Percentiles rank a stretch among this genome's conserved stretches.
phyloP scores from a whole-genome alignment of 441 rosid genomes.

The Corymbia calophylla region DNA sequence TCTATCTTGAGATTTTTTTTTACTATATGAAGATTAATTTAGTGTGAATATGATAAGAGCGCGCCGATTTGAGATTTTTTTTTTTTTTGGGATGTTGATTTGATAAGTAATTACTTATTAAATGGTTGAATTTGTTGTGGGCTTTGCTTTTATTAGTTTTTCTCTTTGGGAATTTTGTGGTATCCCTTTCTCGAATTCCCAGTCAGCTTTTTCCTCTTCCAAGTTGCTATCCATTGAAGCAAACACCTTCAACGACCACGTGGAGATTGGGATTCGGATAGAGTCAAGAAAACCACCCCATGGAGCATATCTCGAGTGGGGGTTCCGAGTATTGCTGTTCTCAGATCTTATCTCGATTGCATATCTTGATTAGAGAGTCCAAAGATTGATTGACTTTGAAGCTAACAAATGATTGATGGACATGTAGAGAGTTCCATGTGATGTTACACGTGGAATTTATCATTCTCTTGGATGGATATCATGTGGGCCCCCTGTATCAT shows the following conservation, averaged over 20 bases:
- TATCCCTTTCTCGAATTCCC: not conserved
- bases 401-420: not conserved
- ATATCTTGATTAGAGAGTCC: not conserved
- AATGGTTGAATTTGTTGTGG: rapidly evolving
- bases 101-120: not conserved
- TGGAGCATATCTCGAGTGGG: not conserved
- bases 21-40: rapidly evolving
- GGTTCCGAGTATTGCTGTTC: not conserved
- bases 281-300: not conserved
- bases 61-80: not conserved
- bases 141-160: not conserved
- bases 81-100: not conserved
- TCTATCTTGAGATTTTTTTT: not conserved
- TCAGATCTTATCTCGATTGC: not conserved
- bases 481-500: not conserved
- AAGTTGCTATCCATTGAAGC: not conserved
- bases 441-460: not conserved
- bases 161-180: not conserved
- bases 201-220: not conserved
- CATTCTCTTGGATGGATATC: not conserved
- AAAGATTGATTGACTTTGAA: not conserved
- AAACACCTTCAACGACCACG: not conserved
- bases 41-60: rapidly evolving
- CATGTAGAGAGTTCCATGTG: not conserved
- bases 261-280: not conserved